phyloP scores from a whole-genome alignment of 2,329 filamentous ascomycete genomes.

The Epichloe sylvatica region DNA sequence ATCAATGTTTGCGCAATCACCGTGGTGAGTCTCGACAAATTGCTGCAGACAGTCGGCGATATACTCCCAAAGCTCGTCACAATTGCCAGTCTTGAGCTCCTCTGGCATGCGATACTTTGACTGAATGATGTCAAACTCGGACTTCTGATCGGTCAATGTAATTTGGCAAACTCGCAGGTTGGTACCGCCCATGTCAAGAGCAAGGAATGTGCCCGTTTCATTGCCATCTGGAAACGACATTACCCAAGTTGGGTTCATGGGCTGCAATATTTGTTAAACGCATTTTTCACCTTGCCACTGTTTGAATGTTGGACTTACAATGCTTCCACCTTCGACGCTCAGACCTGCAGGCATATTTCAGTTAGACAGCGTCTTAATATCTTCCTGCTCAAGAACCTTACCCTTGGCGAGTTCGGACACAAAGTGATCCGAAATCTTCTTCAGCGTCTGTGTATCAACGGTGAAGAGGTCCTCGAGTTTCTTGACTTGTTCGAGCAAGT shows the following conservation, averaged over 20 bases:
- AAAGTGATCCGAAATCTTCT: conserved; percentile 83
- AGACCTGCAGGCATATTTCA: conserved; percentile 42
- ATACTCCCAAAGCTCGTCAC: conserved; percentile 87
- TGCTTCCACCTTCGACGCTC: conserved; percentile 76
- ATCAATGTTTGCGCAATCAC: conserved; percentile 45
- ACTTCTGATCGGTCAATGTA: conserved; percentile 71
- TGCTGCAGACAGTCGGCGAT: conserved; percentile 85
- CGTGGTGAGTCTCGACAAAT: conserved; percentile 78
- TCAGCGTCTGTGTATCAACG: conserved; percentile 64
- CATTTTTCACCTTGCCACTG: background rate
- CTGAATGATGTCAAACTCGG: conserved; percentile 87
- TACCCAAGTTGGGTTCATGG: conserved; percentile 97
- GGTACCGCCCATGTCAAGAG: conserved; percentile 91
- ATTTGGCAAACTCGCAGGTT: conserved; percentile 93
- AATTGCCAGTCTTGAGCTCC: conserved; percentile 72
- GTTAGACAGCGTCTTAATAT: background rate
- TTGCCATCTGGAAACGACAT: conserved; percentile 77
- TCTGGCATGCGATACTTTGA: conserved; percentile 93
- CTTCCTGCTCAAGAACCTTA: conserved; percentile 18
- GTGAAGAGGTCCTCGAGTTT: conserved; percentile 73
- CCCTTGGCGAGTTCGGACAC: conserved; percentile 77
- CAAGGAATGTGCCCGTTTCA: conserved; percentile 77
- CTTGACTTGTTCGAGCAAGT: conserved; percentile 67
- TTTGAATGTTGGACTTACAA: conserved; percentile 45
- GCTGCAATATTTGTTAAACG: conserved; percentile 36